These are phyloP conservation scores for Eucalyptus regnans DNA, from an alignment of 345 rosid species.

Conservation along the genomic window DNA sequence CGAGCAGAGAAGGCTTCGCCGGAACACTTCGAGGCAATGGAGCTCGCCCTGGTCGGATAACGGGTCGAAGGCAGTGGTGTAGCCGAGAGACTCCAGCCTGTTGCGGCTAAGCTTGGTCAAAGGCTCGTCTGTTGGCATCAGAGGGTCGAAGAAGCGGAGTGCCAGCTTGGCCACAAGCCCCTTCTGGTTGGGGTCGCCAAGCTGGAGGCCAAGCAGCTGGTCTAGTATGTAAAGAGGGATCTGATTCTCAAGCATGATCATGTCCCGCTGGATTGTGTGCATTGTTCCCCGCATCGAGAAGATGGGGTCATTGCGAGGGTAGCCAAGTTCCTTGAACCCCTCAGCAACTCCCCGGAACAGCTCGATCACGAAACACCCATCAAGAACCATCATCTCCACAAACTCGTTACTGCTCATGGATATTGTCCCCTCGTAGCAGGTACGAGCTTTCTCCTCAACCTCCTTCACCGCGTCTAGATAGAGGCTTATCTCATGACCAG, in stretches of 20 bases:
- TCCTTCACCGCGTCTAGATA: constrained; percentile 55
- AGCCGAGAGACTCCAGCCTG: constrained; percentile 32
- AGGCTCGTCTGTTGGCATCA: constrained; percentile 87
- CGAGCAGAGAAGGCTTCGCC: constrained; percentile 45
- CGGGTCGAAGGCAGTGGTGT: constrained; percentile 39
- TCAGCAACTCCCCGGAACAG: constrained; percentile 64
- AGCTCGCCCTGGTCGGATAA: constrained; percentile 47
- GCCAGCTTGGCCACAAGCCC: constrained; percentile 61
- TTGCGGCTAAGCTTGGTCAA: constrained; percentile 40
- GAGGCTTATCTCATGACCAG: constrained; percentile 28
- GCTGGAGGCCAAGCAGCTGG: constrained; percentile 53
- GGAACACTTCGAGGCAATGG: constrained; percentile 75
- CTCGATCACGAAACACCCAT: constrained; percentile 79
- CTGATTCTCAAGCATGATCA: constrained; percentile 87
- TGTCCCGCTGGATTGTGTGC: constrained; percentile 86
- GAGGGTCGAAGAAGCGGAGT: constrained; percentile 65
- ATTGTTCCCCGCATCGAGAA: constrained; percentile 81
- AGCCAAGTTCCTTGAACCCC: constrained; percentile 59
- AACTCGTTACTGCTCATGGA: constrained; percentile 59
- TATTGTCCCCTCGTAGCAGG: constrained; percentile 55
- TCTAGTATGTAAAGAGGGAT: constrained; percentile 67
- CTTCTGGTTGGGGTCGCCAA: constrained; percentile 37
- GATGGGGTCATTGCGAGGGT: constrained; percentile 67
- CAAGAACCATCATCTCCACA: constrained; percentile 77
- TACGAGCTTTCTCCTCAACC: constrained; percentile 57